Base-by-base conservation (phyloP, 768 basidiomycete genomes). In the Stropharia rugosoannulata region DNA sequence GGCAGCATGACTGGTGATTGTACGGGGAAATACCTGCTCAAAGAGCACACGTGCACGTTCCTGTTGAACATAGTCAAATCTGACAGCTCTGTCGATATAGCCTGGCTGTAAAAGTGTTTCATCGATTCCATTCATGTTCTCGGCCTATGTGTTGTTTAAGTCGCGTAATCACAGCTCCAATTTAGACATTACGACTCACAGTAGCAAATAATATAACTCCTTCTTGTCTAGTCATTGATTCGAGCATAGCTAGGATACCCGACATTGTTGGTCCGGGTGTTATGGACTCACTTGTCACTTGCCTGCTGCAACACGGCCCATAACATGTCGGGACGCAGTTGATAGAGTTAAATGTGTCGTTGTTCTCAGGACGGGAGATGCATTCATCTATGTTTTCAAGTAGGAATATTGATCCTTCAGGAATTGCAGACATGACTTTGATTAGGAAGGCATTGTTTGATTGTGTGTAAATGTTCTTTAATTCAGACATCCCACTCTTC, bases 381-480 rank as follows among this genome's bases (percentile, higher is more conserved):
- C n/a, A 22, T 19, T 4, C 11, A n/a, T 52, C 42, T 6, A 51
- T 18, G 29, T 51, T 36, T 35, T 44, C 51, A 15, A 52, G 15
- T 3, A 52, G 42, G 36, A 52, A 35, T 15, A 52, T 52, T 9
- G 51, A 43, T n/a, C 51, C 51, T 39, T 52, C 44, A 7, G 51
- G 51, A 22, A 52, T 29, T 16, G 51, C 36, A 4, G 51, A 8
- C 16, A 52, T 32, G 8, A 36, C 42, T 13, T 42, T 43, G 35
- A 43, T 4, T 9, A 52, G 35, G 32, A 44, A 43, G 6, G 41
- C 16, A 12, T 52, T 29, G 32, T 32, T 32, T 7, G 29, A 3
- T 32, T 1, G 2, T 4, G 29, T 10, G 29, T 7, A 32, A 7
- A 32, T 1, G 5, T 32, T 32, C 9, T 6, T 32, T 32, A 32